Percentiles rank a stretch among this genome's conserved stretches.
Evolutionary conservation across 371 early-diverging fungal species (phyloP).

Genomic region (Actinomortierella wolfii): DNA sequence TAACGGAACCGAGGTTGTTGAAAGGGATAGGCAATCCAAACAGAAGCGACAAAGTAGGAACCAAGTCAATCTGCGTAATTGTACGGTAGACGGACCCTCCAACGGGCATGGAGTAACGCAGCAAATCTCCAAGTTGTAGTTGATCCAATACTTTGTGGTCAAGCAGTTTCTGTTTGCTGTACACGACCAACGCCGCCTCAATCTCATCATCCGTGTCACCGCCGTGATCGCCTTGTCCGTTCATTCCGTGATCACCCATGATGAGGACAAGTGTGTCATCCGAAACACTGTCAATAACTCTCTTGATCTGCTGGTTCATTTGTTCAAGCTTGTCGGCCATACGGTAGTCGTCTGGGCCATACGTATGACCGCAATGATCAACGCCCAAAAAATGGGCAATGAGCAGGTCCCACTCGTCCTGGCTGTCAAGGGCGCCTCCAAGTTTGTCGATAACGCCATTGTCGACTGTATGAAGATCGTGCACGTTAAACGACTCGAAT

Average conservation of each 20-base stretch:
- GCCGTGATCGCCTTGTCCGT: constrained; percentile 98
- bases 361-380: constrained; percentile 96
- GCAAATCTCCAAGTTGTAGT: constrained; percentile 26
- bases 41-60: constrained; percentile 76
- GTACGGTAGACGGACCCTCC: constrained; percentile 48
- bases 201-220: constrained; percentile 92
- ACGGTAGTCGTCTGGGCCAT: constrained; percentile 85
- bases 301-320: constrained; percentile 80
- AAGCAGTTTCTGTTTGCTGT: constrained; percentile 57
- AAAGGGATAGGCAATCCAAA: constrained; percentile 82
- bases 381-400: constrained; percentile 95
- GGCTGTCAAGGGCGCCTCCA: constrained; percentile 50
- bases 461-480: constrained; percentile 95
- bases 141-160: constrained; percentile 17
- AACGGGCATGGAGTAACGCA: constrained; percentile 34
- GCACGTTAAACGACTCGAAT: constrained; percentile 89
- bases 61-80: constrained; percentile 85
- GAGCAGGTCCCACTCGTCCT: constrained; percentile 70
- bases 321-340: constrained; percentile 85
- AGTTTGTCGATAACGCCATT: constrained; percentile 76
- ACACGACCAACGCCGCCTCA: constrained; percentile 83
- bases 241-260: constrained; percentile 99
- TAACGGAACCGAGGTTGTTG: constrained; percentile 82
- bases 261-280: constrained; percentile 89
- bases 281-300: constrained; percentile 72